Base-by-base conservation (phyloP, 2,329 filamentous ascomycete species). In the Camillea tinctor region DNA sequence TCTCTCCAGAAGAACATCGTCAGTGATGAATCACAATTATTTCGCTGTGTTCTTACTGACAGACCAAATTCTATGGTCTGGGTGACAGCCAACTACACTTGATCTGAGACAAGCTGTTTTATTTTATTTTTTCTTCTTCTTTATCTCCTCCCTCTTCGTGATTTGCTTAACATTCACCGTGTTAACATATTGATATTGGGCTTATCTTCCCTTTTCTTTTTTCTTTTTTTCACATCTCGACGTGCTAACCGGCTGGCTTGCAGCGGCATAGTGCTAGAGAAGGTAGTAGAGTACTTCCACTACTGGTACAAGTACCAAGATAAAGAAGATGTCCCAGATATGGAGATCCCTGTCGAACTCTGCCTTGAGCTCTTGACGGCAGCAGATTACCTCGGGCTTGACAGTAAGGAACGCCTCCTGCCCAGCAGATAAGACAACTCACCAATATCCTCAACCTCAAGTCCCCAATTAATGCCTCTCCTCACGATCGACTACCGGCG, bases 251-350 rank as follows among this genome's bases (percentile, higher is more conserved):
- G 60, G 22, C 19, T 17, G 36, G 26, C 50, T 36, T 52, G 30
- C 67, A 93, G 89, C 75, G 88, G 86, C 64, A 79, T 88, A 56
- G 84, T 93, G 5, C 84, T 94, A 2, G 90, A 93, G 73, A 92
- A 92, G 72, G 87, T 93, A 30, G 90, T 88, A 74, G 89, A 93
- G 76, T 94, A 93, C 76, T 88, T 93, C 63, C 90, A 92, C 72
- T 93, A 93, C 79, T 90, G 90, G 79, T 88, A 92, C 75, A 88
- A 88, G 69, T 83, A 91, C 75, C 83, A 83, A 55, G 84, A 92
- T 66, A 80, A 80, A 66, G 87, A 88, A 67, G 87, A 92, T 68
- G 89, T 93, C 20, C 87, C 88, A 4, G 91, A 94, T 70, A 89
- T 93, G 87, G 89, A 93, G 17, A 88, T 93, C 60, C 90, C 90